phyloP scores from a whole-genome alignment of 129 eudicot genomes.

The Centrapalus pauciflorus region DNA sequence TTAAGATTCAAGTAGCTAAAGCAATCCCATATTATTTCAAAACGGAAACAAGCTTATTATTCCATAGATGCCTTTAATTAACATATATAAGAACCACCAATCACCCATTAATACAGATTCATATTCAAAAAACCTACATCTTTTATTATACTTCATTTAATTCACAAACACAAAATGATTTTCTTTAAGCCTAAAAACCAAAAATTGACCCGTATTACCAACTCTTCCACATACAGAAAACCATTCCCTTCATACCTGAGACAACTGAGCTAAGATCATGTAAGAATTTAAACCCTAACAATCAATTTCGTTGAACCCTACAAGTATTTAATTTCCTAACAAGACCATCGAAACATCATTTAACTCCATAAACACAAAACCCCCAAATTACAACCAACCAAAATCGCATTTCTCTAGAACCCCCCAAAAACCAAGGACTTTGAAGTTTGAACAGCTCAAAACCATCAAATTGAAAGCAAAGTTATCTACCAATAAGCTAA shows the following conservation, averaged over 20 bases:
- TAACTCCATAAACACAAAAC: conserved; percentile 5
- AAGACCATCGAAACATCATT: conserved; percentile 9
- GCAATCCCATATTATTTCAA: neutral
- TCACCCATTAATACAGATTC: conserved; percentile 7
- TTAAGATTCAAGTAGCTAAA: neutral
- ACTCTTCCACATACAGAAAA: conserved; percentile 3
- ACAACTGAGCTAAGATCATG: conserved; percentile 10
- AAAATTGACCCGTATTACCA: neutral
- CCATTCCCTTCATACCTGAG: neutral
- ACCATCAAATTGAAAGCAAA: neutral
- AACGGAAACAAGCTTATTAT: neutral
- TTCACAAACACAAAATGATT: neutral
- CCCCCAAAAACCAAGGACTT: conserved; percentile 14
- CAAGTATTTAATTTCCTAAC: conserved; percentile 1
- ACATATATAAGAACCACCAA: neutral
- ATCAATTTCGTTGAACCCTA: conserved; percentile 6
- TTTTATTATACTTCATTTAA: conserved; percentile 1
- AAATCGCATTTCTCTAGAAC: neutral
- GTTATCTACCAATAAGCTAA: neutral
- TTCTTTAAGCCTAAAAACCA: neutral
- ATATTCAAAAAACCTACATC: neutral
- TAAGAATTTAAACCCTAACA: conserved; percentile 5
- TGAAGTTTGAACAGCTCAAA: conserved; percentile 16
- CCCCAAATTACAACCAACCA: conserved; percentile 15
- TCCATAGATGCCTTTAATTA: neutral